Percentiles rank a stretch among this genome's conserved stretches.
Conservation (phyloP, 495 filamentous ascomycete genomes). For the Penicillium herquei region DNA sequence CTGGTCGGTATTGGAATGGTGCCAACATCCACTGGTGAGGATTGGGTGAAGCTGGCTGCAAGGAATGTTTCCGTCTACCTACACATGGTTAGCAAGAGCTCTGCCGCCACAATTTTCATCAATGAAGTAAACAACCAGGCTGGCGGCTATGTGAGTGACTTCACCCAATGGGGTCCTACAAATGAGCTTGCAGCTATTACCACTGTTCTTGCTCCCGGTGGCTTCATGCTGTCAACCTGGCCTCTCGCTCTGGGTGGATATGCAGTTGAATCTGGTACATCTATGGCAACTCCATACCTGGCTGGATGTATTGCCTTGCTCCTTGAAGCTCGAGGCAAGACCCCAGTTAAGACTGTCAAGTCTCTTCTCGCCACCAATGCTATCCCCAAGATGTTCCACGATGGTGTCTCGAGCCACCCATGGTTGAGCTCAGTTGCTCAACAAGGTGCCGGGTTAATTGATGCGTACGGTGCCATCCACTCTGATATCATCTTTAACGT, state of each 20-base stretch:
- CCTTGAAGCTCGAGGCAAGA: slow-evolving; percentile 40
- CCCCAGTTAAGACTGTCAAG: slow-evolving; percentile 32
- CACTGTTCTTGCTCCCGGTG: slow-evolving; percentile 52
- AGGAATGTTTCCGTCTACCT: slow-evolving; percentile 39
- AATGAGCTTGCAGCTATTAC: slow-evolving; percentile 55
- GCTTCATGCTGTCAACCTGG: slow-evolving; percentile 56
- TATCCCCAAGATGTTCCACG: slow-evolving; percentile 43
- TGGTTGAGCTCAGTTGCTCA: slow-evolving; percentile 54
- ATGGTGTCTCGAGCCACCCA: slow-evolving; percentile 35
- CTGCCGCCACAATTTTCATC: slow-evolving; percentile 10
- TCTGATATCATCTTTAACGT: slow-evolving; percentile 50
- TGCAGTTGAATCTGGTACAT: slow-evolving; percentile 48
- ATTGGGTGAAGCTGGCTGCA: slow-evolving; percentile 46
- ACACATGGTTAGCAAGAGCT: slow-evolving; percentile 23
- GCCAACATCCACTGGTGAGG: slow-evolving; percentile 42
- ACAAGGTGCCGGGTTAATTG: slow-evolving; percentile 55
- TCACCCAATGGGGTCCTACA: slow-evolving; percentile 56
- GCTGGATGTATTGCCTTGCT: slow-evolving; percentile 55
- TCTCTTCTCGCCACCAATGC: slow-evolving; percentile 37
- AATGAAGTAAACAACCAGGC: slow-evolving; percentile 12
- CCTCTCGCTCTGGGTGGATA: slow-evolving; percentile 46
- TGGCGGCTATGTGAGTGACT: slow-evolving; percentile 42
- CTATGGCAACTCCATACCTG: slow-evolving; percentile 55
- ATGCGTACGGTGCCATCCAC: slow-evolving; percentile 56
- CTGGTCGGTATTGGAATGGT: slow-evolving; percentile 23